Base-by-base conservation (phyloP, 148 eudicot species). In the Silene uniflora region DNA sequence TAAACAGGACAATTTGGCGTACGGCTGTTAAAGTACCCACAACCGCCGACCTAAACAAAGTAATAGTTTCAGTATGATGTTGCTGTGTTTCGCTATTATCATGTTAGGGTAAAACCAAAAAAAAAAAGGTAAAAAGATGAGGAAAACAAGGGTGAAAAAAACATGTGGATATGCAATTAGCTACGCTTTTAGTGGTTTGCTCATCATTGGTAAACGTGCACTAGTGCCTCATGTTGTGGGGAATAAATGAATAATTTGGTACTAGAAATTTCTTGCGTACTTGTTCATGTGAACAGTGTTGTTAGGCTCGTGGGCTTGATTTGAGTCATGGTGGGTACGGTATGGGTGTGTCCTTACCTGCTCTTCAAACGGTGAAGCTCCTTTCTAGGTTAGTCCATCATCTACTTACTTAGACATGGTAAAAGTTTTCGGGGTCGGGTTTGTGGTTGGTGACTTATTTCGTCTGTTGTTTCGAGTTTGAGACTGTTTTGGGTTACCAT, bases 301-400 rank as follows among this genome's bases (percentile, higher is more conserved):
- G 63, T 12, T 60, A 52, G 71, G 72, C 44, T 23, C 70, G 35
- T 69, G 76, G 65, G 70, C 69, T 71, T 29, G 66, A 80, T 65
- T 71, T 29, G 66, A 80, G 73, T 59, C 78, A 52, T 74, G 83
- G 82, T 83, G 84, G 85, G 75, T 78, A 67, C 55, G 67, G 61
- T 81, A 76, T 80, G 24, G 82, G 75, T 82, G 78, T 80, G 83
- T 66, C 72, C 23, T 71, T 75, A 78, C 81, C 87, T 76, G 72
- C 83, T 62, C 72, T 66, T 68, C 21, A 21, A 54, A 56, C 82
- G 72, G 19, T 62, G 17, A 21, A 54, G 46, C 82, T 72, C 23
- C 73, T 58, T 69, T 79, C 85, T 74, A 77, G 32, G 75, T 39
- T 16, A 39, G 54, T 60, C 76, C 10, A 27, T 21, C 4, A 60